Evolutionary conservation across 23 red algal species (phyloP).

Genomic region (Cyanidioschyzon merolae): DNA sequence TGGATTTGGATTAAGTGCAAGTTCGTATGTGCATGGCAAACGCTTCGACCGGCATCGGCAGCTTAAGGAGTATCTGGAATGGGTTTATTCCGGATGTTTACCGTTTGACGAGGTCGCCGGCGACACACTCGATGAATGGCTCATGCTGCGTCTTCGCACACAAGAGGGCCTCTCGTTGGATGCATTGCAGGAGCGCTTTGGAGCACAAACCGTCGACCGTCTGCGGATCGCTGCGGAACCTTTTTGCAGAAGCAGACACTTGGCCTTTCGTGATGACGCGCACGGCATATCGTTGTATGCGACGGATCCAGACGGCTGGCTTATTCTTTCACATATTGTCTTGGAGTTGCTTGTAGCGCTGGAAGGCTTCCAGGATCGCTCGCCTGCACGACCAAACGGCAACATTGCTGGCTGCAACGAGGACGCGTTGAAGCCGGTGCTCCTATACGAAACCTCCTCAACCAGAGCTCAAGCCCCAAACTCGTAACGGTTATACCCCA

Average conservation of each 20-base stretch:
- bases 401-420: too few species aligned
- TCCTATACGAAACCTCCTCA: too few species aligned
- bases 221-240: not conserved
- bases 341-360: conserved; percentile 2
- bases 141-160: conserved; percentile 10
- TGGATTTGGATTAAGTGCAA: conserved; percentile 72
- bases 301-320: not conserved
- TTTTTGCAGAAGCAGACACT: not conserved
- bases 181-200: not conserved
- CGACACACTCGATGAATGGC: not conserved
- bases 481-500: too few species aligned
- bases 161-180: not conserved
- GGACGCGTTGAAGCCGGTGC: too few species aligned
- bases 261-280: not conserved
- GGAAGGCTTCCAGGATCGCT: not conserved
- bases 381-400: too few species aligned
- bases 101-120: not conserved
- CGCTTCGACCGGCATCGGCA: conserved; percentile 44
- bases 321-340: not conserved
- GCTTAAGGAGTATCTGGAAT: conserved; percentile 31
- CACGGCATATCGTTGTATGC: not conserved
- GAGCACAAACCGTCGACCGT: not conserved
- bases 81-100: conserved; percentile 16
- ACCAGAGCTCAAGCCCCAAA: too few species aligned
- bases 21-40: conserved; percentile 52